Evolutionary conservation across 2,329 filamentous ascomycete genomes (phyloP), one percentile per base, ranked within the genome.

Genomic region (Trichoderma afroharzianum): DNA sequence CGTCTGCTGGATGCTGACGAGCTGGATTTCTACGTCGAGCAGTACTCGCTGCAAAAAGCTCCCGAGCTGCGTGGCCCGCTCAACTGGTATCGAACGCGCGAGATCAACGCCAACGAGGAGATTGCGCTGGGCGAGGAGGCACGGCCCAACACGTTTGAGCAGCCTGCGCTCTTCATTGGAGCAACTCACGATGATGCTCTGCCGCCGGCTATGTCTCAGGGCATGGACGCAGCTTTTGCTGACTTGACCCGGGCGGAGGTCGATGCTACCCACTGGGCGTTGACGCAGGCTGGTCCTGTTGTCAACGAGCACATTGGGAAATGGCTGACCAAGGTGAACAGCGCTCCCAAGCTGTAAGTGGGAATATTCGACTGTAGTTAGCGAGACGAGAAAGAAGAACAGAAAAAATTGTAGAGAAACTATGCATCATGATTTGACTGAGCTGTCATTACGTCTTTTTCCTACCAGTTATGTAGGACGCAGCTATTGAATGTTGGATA

Each of bases 11-110:
- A 83, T 72, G 84, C 88, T 43, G 89, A 92, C 78, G 92, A 95
- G 81, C 81, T 95, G 58, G 90, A 95, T 70, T 92, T 90, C 82
- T 98, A 98, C 80, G 89, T 89, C 21, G 82, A 88, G 33, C 86
- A 94, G 82, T 97, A 91, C 81, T 81, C 84, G n/a, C 86, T 88
- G 55, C 88, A 91, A 77, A 62, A 73, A 18, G 74, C 73, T 9
- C 79, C 78, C 6, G 93, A 94, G 59, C 81, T 98, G 74, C 88
- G 91, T 74, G 94, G 94, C 0, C 93, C 94, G 18, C 84, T 94
- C 72, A 96, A 95, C 82, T 98, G 94, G 93, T 99, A 99, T 83
- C 90, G 94, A 57, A 92, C 88, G 3, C 85, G 88, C 24, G 83
- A 88, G 79, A 80, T 91, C 74, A 97, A 97, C 81, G 92, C 86